A percentile compares a stretch with the other conserved stretches of the same genome.
phyloP scores from a whole-genome alignment of 495 filamentous ascomycete species.

The Aspergillus leporis region DNA sequence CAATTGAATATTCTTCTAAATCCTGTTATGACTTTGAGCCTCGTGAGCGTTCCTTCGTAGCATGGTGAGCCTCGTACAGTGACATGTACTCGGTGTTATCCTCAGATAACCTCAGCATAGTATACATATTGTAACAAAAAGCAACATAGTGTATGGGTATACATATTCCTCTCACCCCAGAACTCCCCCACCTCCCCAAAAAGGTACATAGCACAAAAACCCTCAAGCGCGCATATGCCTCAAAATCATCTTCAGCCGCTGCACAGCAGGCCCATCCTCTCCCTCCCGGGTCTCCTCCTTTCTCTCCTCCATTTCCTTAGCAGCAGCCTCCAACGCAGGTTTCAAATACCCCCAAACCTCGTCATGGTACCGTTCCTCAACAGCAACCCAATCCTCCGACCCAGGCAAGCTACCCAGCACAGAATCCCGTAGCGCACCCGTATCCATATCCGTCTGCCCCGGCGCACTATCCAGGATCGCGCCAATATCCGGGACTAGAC shows the following conservation, averaged over 20 bases:
- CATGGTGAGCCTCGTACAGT: background rate
- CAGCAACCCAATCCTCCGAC: conserved; percentile 56
- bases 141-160: background rate
- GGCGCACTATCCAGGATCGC: conserved; percentile 31
- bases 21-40: background rate
- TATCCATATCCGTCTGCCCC: conserved; percentile 4
- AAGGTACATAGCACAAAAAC: background rate
- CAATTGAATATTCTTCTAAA: background rate
- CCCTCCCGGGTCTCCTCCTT: conserved; percentile 38
- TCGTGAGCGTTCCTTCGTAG: background rate
- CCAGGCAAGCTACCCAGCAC: conserved; percentile 36
- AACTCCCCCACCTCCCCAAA: background rate
- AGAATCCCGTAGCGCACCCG: conserved; percentile 28
- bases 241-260: conserved; percentile 52
- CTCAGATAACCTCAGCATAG: background rate
- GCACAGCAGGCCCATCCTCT: conserved; percentile 45
- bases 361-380: conserved; percentile 68
- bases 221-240: conserved; percentile 42
- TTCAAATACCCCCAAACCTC: conserved; percentile 76
- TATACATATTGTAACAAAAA: background rate
- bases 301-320: conserved; percentile 54
- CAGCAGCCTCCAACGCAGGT: conserved; percentile 63
- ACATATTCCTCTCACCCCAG: background rate
- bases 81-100: background rate
- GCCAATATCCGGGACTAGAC: conserved; percentile 48